phyloP scores from a whole-genome alignment of 805 yeast species.

The Yamadazyma akitaensis region DNA sequence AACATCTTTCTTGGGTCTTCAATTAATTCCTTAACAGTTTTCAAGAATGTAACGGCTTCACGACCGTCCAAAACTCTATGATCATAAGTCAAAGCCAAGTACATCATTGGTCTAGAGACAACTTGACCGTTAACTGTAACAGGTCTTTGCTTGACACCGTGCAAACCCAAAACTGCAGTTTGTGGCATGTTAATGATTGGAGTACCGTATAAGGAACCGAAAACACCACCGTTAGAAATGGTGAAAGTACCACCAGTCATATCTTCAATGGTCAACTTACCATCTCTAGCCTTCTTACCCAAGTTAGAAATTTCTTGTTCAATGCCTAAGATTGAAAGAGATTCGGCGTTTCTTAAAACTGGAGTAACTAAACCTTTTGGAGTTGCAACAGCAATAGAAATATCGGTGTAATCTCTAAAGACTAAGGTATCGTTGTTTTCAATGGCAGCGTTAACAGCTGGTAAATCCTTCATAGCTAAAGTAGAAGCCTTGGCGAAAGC shows the following conservation, averaged over 20 bases:
- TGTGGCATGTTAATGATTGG: slow-evolving; percentile 98
- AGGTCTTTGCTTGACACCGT: slow-evolving; percentile 96
- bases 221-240: slow-evolving; percentile 98
- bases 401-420: slow-evolving; percentile 93
- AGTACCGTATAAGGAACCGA: slow-evolving; percentile 96
- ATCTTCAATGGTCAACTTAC: slow-evolving; percentile 93
- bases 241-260: slow-evolving; percentile 99
- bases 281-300: slow-evolving; percentile 94
- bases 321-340: slow-evolving; percentile 79
- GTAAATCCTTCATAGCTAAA: slow-evolving; percentile 90
- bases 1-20: slow-evolving; percentile 99
- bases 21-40: slow-evolving; percentile 91
- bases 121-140: slow-evolving; percentile 95
- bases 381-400: slow-evolving; percentile 96
- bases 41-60: slow-evolving; percentile 97
- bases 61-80: slow-evolving; percentile 98
- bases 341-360: slow-evolving; percentile 94
- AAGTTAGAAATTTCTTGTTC: slow-evolving; percentile 80
- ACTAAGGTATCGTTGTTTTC: slow-evolving; percentile 90
- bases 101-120: slow-evolving; percentile 99
- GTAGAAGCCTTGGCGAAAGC: slow-evolving; percentile 92
- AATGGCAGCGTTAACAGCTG: slow-evolving; percentile 93
- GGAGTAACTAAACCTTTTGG: slow-evolving; percentile 99
- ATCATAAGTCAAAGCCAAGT: slow-evolving; percentile 95
- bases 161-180: slow-evolving; percentile 96